phyloP scores from a whole-genome alignment of 768 basidiomycete genomes.

The Tephrocybe sp. region DNA sequence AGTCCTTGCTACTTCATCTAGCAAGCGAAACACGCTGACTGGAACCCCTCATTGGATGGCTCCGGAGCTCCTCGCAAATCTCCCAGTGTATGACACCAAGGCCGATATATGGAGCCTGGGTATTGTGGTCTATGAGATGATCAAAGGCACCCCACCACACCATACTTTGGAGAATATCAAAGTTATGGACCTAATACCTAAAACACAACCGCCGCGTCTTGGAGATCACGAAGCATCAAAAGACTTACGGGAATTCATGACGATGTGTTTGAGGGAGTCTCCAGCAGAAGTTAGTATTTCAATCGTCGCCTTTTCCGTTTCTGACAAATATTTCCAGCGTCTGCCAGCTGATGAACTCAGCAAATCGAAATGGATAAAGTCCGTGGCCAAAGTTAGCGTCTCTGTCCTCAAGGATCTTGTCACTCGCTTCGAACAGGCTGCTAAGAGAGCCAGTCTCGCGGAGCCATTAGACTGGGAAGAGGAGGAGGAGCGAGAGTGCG shows the following conservation, averaged over 20 bases:
- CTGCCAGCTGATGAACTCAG: constrained; percentile 85
- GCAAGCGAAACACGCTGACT: constrained; percentile 94
- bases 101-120: constrained; percentile 99
- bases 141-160: constrained; percentile 94
- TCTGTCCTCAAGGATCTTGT: constrained; percentile 80
- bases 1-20: constrained; percentile 75
- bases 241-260: constrained; percentile 88
- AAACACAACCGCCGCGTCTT: constrained; percentile 78
- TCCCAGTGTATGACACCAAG: constrained; percentile 93
- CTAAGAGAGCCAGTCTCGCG: constrained; percentile 75
- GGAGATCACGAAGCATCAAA: constrained; percentile 77
- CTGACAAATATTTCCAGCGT: constrained; percentile 49
- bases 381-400: constrained; percentile 63
- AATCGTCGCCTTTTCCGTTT: background rate
- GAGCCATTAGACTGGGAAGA: constrained; percentile 73
- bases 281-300: constrained; percentile 65
- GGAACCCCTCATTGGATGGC: constrained; percentile 99
- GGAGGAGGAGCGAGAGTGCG: constrained; percentile 59
- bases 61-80: constrained; percentile 89
- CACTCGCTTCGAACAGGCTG: constrained; percentile 72
- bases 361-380: constrained; percentile 90
- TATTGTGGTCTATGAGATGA: constrained; percentile 95
- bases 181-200: constrained; percentile 89
- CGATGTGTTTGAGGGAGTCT: constrained; percentile 77
- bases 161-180: constrained; percentile 75